These are phyloP conservation scores for Gracilaria caudata DNA, from an alignment of 23 red algal genomes.

Conservation along the genomic window DNA sequence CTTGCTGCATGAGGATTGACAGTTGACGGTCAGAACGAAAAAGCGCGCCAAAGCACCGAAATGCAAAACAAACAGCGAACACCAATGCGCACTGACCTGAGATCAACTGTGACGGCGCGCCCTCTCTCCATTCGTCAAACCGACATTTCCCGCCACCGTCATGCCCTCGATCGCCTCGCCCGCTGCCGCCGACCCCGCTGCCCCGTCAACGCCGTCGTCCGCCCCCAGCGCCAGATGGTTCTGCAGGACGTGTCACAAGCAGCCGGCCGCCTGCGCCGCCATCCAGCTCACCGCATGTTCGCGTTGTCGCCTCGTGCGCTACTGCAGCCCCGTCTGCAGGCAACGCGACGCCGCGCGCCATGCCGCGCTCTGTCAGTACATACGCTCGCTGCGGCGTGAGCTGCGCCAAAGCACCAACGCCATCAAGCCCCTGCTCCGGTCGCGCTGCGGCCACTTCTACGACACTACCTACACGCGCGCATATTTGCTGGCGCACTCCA, in stretches of 20 bases:
- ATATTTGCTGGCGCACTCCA: background rate
- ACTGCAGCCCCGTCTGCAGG: background rate
- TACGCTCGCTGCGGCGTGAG: background rate
- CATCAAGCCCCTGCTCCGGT: background rate
- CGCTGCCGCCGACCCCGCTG: background rate
- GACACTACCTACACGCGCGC: background rate
- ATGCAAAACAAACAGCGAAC: too few species aligned
- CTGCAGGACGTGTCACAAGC: background rate
- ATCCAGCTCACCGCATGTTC: background rate
- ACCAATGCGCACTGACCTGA: too few species aligned
- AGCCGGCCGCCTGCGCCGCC: background rate
- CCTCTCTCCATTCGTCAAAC: too few species aligned
- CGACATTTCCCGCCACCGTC: background rate
- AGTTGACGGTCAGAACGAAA: too few species aligned
- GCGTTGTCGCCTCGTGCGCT: background rate
- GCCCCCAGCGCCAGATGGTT: background rate
- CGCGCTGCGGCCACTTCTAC: background rate
- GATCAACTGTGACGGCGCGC: too few species aligned
- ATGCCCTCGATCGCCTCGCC: background rate
- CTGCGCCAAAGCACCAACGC: background rate
- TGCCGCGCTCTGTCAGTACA: background rate
- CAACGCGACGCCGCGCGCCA: background rate
- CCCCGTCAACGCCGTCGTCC: background rate
- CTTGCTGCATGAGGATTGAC: too few species aligned
- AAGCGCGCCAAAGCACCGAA: too few species aligned